These are phyloP conservation scores for Uncinocarpus reesii DNA, from an alignment of 2,329 filamentous ascomycete genomes.

Conservation along the genomic window DNA sequence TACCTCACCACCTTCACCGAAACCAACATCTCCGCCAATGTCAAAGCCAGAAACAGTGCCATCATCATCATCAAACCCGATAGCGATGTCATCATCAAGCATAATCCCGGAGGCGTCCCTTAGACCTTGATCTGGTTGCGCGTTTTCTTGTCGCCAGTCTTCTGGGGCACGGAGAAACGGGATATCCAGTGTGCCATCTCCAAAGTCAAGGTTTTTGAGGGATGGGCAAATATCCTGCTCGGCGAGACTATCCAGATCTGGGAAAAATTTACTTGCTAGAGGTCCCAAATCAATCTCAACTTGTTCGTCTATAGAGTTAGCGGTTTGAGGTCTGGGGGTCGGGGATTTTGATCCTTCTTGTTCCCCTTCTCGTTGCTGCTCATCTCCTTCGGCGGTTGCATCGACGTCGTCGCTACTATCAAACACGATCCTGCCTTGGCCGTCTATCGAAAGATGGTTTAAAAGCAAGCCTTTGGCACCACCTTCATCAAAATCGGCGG, in stretches of 20 bases:
- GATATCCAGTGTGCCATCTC: conserved; percentile 76
- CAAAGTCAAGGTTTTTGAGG: conserved; percentile 84
- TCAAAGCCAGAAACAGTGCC: conserved; percentile 60
- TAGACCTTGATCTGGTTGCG: conserved; percentile 42
- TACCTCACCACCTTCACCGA: conserved; percentile 89
- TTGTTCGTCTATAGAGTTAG: conserved; percentile 39
- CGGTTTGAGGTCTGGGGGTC: conserved; percentile 26
- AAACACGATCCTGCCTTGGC: conserved; percentile 85
- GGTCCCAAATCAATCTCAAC: conserved; percentile 68
- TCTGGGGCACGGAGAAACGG: conserved; percentile 85
- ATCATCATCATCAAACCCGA: conserved; percentile 71
- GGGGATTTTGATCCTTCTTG: conserved; percentile 34
- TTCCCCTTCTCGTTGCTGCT: conserved; percentile 32
- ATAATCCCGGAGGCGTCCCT: conserved; percentile 67
- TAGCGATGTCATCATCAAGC: conserved; percentile 74
- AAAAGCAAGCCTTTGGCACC: conserved; percentile 89
- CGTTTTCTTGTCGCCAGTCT: conserved; percentile 65
- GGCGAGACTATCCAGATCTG: conserved; percentile 64
- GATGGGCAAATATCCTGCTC: conserved; percentile 90
- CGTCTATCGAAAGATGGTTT: conserved; percentile 94
- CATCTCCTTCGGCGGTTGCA: conserved; percentile 33
- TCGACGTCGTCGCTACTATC: conserved; percentile 86
- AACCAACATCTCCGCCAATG: conserved; percentile 60
- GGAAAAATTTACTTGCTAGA: conserved; percentile 74
- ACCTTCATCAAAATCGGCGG: conserved; percentile 95